Evolutionary conservation across 352 stramenopile species (phyloP).

Genomic region (Blastocystis sp.): DNA sequence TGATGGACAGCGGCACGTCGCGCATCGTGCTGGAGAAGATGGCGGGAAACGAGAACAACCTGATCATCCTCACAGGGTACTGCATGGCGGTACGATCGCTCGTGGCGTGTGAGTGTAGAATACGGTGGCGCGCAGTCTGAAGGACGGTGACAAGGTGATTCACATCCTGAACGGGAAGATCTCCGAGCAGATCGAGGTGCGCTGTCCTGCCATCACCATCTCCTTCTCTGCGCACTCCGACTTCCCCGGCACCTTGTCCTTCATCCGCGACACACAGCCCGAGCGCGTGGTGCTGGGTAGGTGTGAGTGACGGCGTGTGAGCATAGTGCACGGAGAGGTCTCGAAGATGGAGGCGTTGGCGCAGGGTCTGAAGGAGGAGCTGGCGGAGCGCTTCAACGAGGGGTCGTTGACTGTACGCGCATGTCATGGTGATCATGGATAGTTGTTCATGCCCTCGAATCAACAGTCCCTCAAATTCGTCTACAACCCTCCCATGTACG

Average conservation of each 20-base stretch:
- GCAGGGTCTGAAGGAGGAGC: slow-evolving; percentile 96
- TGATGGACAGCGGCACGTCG: slow-evolving; percentile 96
- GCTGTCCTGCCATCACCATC: slow-evolving; percentile 92
- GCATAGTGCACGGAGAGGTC: slow-evolving; percentile 76
- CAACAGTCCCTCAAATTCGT: slow-evolving; percentile 81
- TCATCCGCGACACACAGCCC: slow-evolving; percentile 89
- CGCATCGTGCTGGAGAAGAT: slow-evolving; percentile 95
- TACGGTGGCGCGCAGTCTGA: slow-evolving; percentile 40
- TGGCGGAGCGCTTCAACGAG: slow-evolving; percentile 89
- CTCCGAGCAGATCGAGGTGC: slow-evolving; percentile 50
- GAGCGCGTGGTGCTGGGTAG: slow-evolving; percentile 80
- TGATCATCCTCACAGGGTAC: slow-evolving; percentile 97
- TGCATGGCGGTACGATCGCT: slow-evolving; percentile 76
- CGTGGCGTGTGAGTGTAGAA: neutral
- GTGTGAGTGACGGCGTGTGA: slow-evolving; percentile 1
- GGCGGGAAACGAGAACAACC: slow-evolving; percentile 95
- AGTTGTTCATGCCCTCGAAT: slow-evolving; percentile 82
- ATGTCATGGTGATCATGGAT: slow-evolving; percentile 78
- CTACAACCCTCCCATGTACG: slow-evolving; percentile 74
- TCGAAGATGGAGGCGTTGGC: slow-evolving; percentile 83
- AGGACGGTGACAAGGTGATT: slow-evolving; percentile 46
- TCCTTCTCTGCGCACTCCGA: slow-evolving; percentile 96
- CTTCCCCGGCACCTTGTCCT: slow-evolving; percentile 92
- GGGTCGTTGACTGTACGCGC: slow-evolving; percentile 87
- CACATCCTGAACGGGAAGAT: neutral